Base-by-base conservation (phyloP, 2,329 filamentous ascomycete genomes). In the Neofusicoccum laricinum region DNA sequence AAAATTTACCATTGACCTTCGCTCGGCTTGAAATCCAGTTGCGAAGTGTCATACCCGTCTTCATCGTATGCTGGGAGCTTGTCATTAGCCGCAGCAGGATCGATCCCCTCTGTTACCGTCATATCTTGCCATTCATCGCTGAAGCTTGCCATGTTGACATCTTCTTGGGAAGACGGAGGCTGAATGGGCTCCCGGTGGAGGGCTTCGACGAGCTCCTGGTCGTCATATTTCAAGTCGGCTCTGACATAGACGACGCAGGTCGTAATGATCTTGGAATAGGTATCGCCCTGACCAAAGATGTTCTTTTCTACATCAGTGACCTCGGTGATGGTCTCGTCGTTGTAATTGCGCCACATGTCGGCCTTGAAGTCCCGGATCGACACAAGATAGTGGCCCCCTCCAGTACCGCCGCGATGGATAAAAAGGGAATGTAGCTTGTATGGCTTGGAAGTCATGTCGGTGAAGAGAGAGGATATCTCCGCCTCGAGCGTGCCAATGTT, bases 401-500 rank as follows among this genome's bases (percentile, higher is more conserved):
- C 71, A 1, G 76, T 71, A 8, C 83, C 82, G 36, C 91, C 91
- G 19, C 90, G 88, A 75, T 99, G 95, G 71, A 97, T 94, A 72
- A 99, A 96, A 36, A 97, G 90, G 0, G 94, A 92, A 69, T 97
- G 93, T 4, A 99, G 85, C 14, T 87, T 87, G 75, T 98, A 99
- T 11, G 89, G 86, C 51, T 91, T 81, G 30, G 86, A 80, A 48
- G 84, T 83, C 71, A 89, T 84, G 61, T 86, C 84, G 3, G 82
- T 81, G 71, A 93, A 94, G 59, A 90, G 83, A 3, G 78, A 78
- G 32, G 81, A 76, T 53, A 88, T 82, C 65, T 81, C 77, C 4
- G 77, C 71, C 65, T 84, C 78, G 1, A 84, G 76, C 12, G 78
- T 72, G 51, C 76, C 78, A 58, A 88, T 85, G 30, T 75, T 67